Conservation (phyloP, 2,329 filamentous ascomycete genomes). For the Tolypocladium sp. region DNA sequence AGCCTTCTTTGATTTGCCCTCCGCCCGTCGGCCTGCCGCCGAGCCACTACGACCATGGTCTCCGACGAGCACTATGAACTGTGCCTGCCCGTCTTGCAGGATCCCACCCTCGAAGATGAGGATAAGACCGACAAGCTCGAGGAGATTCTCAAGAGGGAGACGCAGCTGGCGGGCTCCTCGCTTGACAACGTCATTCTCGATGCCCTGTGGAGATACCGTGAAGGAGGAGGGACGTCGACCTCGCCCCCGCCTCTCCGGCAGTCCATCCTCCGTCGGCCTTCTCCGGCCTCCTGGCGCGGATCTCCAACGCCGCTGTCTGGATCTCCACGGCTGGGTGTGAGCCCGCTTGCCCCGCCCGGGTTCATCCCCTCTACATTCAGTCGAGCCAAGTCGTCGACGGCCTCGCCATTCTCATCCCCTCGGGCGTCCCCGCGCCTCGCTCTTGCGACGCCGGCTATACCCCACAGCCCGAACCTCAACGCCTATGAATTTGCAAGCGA, state of each 20-base stretch:
- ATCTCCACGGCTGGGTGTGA: conserved; percentile 73
- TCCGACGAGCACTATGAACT: conserved; percentile 89
- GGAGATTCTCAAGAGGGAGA: conserved; percentile 72
- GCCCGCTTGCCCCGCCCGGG: conserved; percentile 75
- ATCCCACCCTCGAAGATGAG: conserved; percentile 77
- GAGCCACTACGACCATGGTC: conserved; percentile 55
- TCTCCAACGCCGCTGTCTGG: conserved; percentile 72
- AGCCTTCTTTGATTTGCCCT: background rate
- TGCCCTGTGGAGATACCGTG: conserved; percentile 78
- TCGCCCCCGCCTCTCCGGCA: conserved; percentile 82
- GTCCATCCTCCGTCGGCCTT: conserved; percentile 81
- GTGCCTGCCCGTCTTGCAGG: conserved; percentile 80
- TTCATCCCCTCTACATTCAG: conserved; percentile 68
- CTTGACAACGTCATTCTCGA: conserved; percentile 89
- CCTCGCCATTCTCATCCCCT: conserved; percentile 88
- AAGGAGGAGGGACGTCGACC: conserved; percentile 51
- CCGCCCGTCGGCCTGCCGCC: background rate
- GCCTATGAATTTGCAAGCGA: conserved; percentile 91
- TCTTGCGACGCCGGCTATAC: conserved; percentile 81
- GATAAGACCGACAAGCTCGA: conserved; percentile 91
- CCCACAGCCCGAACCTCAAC: conserved; percentile 87
- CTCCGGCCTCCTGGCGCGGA: conserved; percentile 87
- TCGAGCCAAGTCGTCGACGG: conserved; percentile 67
- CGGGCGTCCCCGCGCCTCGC: conserved; percentile 86
- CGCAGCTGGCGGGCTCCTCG: conserved; percentile 61